Percentiles rank a stretch among this genome's conserved stretches.
Evolutionary conservation across 441 rosid species (phyloP).

Genomic region (Capsella rubella): DNA sequence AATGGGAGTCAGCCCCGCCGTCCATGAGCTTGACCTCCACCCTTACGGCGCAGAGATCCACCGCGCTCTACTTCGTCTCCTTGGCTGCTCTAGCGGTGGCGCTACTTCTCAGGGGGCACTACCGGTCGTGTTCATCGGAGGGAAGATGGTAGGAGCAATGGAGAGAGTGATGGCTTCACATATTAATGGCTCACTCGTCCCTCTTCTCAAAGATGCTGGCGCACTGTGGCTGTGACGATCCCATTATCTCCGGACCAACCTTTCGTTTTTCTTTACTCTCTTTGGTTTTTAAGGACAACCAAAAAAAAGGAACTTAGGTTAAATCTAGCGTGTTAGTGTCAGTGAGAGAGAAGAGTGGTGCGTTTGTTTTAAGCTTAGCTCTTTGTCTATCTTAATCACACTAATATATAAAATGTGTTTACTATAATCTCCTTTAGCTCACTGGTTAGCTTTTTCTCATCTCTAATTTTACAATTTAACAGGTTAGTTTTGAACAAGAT

Average conservation of each 20-base stretch:
- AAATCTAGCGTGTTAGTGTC: constrained; percentile 28
- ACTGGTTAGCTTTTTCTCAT: background rate
- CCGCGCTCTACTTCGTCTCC: constrained; percentile 35
- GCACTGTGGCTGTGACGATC: constrained; percentile 85
- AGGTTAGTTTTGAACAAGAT: background rate
- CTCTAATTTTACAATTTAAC: constrained; percentile 4
- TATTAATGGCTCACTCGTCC: constrained; percentile 84
- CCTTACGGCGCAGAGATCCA: constrained; percentile 43
- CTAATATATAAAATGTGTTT: constrained; percentile 26
- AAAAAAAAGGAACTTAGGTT: constrained; percentile 15
- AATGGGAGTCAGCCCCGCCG: constrained; percentile 81
- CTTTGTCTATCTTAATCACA: constrained; percentile 37
- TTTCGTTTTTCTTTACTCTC: background rate
- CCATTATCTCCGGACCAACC: background rate
- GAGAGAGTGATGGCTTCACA: constrained; percentile 89
- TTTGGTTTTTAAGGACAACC: background rate
- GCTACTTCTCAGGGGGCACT: constrained; percentile 43
- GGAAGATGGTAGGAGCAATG: constrained; percentile 82
- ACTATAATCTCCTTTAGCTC: constrained; percentile 3
- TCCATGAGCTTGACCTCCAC: constrained; percentile 74
- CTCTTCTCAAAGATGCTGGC: constrained; percentile 89
- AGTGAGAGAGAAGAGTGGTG: constrained; percentile 40
- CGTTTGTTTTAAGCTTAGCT: constrained; percentile 45
- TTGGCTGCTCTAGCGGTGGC: constrained; percentile 38
- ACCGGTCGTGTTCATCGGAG: constrained; percentile 76